These are phyloP conservation scores for Pseudogymnoascus sp. DNA, from an alignment of 2,329 filamentous ascomycete species.

Conservation along the genomic window DNA sequence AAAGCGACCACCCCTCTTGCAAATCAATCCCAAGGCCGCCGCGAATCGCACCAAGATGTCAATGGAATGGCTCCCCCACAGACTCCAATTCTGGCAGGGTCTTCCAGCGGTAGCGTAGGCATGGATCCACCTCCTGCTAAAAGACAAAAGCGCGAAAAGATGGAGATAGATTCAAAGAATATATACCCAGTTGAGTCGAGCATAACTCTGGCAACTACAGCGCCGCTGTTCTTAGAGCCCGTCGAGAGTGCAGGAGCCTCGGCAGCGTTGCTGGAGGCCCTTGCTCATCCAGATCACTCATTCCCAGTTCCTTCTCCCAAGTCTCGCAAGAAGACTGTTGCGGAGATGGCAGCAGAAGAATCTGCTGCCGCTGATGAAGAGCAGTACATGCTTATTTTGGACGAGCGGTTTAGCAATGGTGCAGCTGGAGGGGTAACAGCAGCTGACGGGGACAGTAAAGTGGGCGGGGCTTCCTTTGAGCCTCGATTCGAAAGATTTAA, in stretches of 20 bases:
- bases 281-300: constrained; percentile 72
- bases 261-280: constrained; percentile 62
- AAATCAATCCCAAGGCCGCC: constrained; percentile 39
- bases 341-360: constrained; percentile 92
- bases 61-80: constrained; percentile 53
- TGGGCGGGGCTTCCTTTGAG: constrained; percentile 69
- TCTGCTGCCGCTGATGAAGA: constrained; percentile 84
- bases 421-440: constrained; percentile 51
- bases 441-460: constrained; percentile 67
- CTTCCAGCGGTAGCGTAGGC: constrained; percentile 46
- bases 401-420: constrained; percentile 68
- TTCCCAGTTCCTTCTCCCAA: constrained; percentile 76
- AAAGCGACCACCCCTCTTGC: constrained; percentile 62
- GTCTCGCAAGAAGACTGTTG: constrained; percentile 84
- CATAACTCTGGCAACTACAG: constrained; percentile 65
- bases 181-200: constrained; percentile 70
- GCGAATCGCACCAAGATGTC: constrained; percentile 38
- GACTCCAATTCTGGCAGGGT: constrained; percentile 56
- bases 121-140: constrained; percentile 56
- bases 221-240: constrained; percentile 71
- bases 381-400: constrained; percentile 85
- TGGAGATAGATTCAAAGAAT: constrained; percentile 70
- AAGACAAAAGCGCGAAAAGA: constrained; percentile 62
- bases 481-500: constrained; percentile 88
- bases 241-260: constrained; percentile 63